A percentile compares a stretch with the other conserved stretches of the same genome.
phyloP scores from a whole-genome alignment of 2,329 filamentous ascomycete species.

The Stachybotrys chartarum region DNA sequence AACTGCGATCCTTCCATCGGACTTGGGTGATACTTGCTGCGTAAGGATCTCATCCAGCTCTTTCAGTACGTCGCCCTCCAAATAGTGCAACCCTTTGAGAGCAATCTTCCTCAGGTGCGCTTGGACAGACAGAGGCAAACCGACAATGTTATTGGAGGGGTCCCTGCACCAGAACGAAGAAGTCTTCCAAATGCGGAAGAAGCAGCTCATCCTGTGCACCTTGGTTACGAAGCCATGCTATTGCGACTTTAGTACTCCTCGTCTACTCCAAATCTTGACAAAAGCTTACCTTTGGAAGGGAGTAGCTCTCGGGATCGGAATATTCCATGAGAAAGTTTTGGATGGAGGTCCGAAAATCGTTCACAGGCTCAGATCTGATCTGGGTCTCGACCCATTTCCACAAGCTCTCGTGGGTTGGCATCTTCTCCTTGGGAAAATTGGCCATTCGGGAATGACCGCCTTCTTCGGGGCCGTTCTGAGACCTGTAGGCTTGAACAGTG shows the following conservation, averaged over 20 bases:
- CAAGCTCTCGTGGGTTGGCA: conserved; percentile 26
- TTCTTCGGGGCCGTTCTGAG: conserved; percentile 20
- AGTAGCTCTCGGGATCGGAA: conserved; percentile 20
- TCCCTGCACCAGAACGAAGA: conserved; percentile 33
- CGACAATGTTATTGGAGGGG: conserved; percentile 26
- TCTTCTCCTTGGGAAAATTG: conserved; percentile 27
- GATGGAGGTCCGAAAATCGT: conserved; percentile 23
- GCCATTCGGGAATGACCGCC: conserved; percentile 22
- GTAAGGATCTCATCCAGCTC: conserved; percentile 30
- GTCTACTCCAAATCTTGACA: background rate
- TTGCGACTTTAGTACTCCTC: background rate
- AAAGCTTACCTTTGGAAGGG: conserved; percentile 31
- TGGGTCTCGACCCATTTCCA: conserved; percentile 30
- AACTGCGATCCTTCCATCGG: conserved; percentile 33
- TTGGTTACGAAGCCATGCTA: conserved; percentile 34
- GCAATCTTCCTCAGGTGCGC: conserved; percentile 32
- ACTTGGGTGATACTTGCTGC: conserved; percentile 29
- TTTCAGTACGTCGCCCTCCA: conserved; percentile 32
- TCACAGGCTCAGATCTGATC: conserved; percentile 23
- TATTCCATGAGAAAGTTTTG: conserved; percentile 31
- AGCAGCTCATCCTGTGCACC: conserved; percentile 39
- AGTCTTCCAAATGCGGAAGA: conserved; percentile 42
- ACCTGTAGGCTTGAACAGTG: conserved; percentile 28
- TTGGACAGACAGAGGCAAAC: conserved; percentile 31
- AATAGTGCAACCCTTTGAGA: conserved; percentile 24